Evolutionary conservation across 2,329 filamentous ascomycete species (phyloP), one percentile per base, ranked within the genome.

Genomic region (Rutstroemia sp.): DNA sequence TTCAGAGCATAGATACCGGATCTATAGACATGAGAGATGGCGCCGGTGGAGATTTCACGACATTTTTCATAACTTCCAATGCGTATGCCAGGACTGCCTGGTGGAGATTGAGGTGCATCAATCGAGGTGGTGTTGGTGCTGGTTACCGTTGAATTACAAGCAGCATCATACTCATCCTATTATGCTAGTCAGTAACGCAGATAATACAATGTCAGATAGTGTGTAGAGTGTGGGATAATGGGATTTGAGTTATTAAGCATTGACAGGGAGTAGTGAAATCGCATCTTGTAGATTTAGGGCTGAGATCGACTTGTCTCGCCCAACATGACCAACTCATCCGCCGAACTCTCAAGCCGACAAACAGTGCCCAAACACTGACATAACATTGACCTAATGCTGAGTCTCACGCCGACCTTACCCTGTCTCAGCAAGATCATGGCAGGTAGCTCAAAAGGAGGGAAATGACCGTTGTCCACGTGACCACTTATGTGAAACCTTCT

Each of bases 21-120:
- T 64, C 86, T 86, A 73, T 92, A 97, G 51, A 99, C 84, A 55
- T 86, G 82, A 17, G 92, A 94, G 60, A 90, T 94, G 12, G 92
- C 76, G 19, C 94, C 94, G 60, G 76, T 75, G 47, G 76, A 76
- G n/a, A 86, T 67, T 61, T 78, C 77, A 25, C 73, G 71, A 66
- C 83, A 87, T 58, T 76, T 71, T 17, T 61, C 46, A 61, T 83
- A 84, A 5, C 69, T 27, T 8, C 82, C 83, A 57, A 86, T 83
- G 34, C 70, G 69, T 44, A 78, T 69, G 9, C 75, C 76, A 2
- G 68, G 62, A 4, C 61, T 64, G 45, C 61, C 56, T 60, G 64
- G 65, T 36, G 19, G 3, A 50, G 52, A n/a, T 12, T 16, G 8
- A 6, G 17, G n/a, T 50, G 17, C 19, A 8, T 45, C 39, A 64